Conservation (phyloP, 2,329 filamentous ascomycete species). For the Aspergillus chevalieri region DNA sequence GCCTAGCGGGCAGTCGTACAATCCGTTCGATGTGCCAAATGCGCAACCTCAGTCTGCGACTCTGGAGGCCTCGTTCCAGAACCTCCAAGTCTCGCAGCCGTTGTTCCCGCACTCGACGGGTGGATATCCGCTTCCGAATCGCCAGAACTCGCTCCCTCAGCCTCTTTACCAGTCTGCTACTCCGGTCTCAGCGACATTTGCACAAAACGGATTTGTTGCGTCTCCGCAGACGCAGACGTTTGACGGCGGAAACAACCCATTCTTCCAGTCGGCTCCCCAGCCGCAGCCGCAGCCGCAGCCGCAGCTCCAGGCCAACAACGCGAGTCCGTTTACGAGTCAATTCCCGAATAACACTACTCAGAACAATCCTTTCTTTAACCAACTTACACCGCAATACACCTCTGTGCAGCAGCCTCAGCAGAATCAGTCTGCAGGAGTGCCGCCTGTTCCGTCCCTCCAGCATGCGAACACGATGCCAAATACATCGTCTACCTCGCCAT, state of each 20-base stretch:
- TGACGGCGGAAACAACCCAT: slow-evolving; percentile 36
- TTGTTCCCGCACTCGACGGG: slow-evolving; percentile 73
- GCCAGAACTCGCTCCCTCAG: slow-evolving; percentile 36
- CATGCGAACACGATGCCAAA: slow-evolving; percentile 37
- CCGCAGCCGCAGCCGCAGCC: slow-evolving; percentile 12
- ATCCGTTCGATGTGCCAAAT: slow-evolving; percentile 58
- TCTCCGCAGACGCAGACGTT: slow-evolving; percentile 32
- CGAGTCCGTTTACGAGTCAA: slow-evolving; percentile 17
- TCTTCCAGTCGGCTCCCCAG: slow-evolving; percentile 31
- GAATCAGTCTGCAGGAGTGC: slow-evolving; percentile 9
- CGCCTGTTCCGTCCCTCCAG: slow-evolving; percentile 8
- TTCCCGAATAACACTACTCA: slow-evolving; percentile 17
- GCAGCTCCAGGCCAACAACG: slow-evolving; percentile 18
- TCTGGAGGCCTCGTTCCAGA: slow-evolving; percentile 67
- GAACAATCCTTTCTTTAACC: slow-evolving; percentile 34
- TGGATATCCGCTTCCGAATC: slow-evolving; percentile 41
- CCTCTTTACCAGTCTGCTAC: slow-evolving; percentile 37
- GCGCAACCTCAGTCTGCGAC: slow-evolving; percentile 22
- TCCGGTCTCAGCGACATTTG: slow-evolving; percentile 30
- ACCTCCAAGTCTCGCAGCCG: slow-evolving; percentile 63
- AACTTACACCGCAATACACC: slow-evolving; percentile 17
- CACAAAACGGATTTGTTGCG: slow-evolving; percentile 28
- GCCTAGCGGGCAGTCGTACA: slow-evolving; percentile 44
- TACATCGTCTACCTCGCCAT: slow-evolving; percentile 26
- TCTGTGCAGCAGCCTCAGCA: slow-evolving; percentile 15